Percentiles rank a stretch among this genome's conserved stretches.
Conservation (phyloP, 305 asterid species). For the Fraxinus paxiana region DNA sequence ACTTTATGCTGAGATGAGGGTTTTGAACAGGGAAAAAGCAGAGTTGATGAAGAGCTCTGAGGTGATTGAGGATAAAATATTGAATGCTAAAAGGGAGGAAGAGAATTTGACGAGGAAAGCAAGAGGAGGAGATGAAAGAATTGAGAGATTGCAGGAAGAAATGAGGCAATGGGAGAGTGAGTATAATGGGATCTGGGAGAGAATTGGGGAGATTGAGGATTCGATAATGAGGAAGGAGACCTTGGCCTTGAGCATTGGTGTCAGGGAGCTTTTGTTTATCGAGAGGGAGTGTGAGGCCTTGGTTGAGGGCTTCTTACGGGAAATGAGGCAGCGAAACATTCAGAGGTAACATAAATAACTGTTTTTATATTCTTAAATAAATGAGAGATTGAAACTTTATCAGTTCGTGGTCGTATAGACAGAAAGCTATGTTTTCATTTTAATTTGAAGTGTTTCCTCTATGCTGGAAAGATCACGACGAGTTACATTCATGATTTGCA, state of each 20-base stretch:
- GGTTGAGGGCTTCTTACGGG: slow-evolving; percentile 38
- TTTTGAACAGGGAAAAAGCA: slow-evolving; percentile 42
- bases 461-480: background rate
- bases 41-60: slow-evolving; percentile 37
- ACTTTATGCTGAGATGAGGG: slow-evolving; percentile 50
- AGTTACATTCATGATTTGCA: background rate
- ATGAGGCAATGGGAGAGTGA: slow-evolving; percentile 44
- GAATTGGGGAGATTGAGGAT: slow-evolving; percentile 72
- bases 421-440: background rate
- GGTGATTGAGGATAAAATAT: slow-evolving; percentile 32
- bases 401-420: background rate
- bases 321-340: slow-evolving; percentile 35
- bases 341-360: slow-evolving; percentile 42
- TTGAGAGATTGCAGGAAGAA: slow-evolving; percentile 49
- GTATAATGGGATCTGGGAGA: slow-evolving; percentile 51
- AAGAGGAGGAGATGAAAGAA: slow-evolving; percentile 33
- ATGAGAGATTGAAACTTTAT: background rate
- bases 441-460: background rate
- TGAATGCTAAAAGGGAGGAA: slow-evolving; percentile 40
- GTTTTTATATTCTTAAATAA: background rate
- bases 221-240: slow-evolving; percentile 58
- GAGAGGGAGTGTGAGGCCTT: slow-evolving; percentile 71
- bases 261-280: slow-evolving; percentile 75
- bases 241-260: slow-evolving; percentile 64
- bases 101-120: slow-evolving; percentile 36